Base-by-base conservation (phyloP, 2,329 filamentous ascomycete species). In the Scedosporium dehoogii region DNA sequence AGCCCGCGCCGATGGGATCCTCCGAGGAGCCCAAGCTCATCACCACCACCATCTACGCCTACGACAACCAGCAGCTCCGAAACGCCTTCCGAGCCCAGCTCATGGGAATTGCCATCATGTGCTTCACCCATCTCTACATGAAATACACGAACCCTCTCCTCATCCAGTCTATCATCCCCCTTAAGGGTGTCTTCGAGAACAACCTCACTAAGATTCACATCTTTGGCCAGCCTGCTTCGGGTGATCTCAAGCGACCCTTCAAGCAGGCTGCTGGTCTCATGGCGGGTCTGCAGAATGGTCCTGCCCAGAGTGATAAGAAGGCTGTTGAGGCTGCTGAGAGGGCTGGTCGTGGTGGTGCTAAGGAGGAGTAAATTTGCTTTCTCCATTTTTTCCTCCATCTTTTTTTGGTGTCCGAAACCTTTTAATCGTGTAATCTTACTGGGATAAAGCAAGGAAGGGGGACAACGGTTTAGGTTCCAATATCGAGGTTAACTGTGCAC, bases 141-240 rank as follows among this genome's bases (percentile, higher is more conserved):
- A 92, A 97, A 77, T 99, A 97, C 88, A 97, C 92, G 80, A 99
- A 97, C 86, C 94, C 94, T 51, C 90, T 99, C 60, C 82, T 97
- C 72, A 96, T 99, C 80, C 94, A 99, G 85, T 96, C 90, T 75
- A 96, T 99, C 80, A 94, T 99, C 73, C 94, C 94, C 41, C 82
- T 97, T 77, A 99, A 99, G 88, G 85, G 89, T 73, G 93, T 92
- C 56, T 85, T 99, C 76, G 94, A 99, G 83, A 84, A 88, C 79
- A 97, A 97, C 83, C 81, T 97, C 70, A 85, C 94, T 82, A 97
- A 97, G 85, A 93, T 99, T 72, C 90, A 97, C 79, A 69, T 99
- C 67, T 89, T 92, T 67, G 92, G 92, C 71, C 81, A 94, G 76
- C 85, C 93, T 46, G 93, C 94, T 48, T 85, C 81, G 63, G 94